Evolutionary conservation across 352 stramenopile species (phyloP).

Genomic region (Blastocystis hominis): DNA sequence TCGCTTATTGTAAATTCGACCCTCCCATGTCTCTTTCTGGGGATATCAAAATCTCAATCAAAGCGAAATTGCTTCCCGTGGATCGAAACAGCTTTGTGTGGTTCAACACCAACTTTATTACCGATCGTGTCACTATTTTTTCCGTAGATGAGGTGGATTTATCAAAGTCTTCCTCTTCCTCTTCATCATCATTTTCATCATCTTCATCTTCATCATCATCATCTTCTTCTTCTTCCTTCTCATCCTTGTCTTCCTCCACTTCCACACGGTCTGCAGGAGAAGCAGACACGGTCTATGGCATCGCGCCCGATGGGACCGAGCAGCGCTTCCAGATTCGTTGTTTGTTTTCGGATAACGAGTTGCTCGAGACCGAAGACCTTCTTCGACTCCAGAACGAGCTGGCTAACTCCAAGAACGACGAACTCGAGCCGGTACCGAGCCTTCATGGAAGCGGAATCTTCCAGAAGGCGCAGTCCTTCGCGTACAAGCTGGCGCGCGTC

Average conservation of each 20-base stretch:
- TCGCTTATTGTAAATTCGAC: neutral
- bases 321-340: neutral
- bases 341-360: neutral
- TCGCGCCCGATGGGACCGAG: neutral
- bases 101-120: conserved; percentile 52
- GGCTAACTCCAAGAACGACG: neutral
- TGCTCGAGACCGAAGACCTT: neutral
- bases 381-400: neutral
- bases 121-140: conserved; percentile 1
- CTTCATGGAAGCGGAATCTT: neutral
- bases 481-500: neutral
- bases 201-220: neutral
- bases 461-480: neutral
- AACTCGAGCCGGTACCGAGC: neutral
- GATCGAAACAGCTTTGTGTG: conserved; percentile 24
- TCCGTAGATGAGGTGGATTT: conserved; percentile 5
- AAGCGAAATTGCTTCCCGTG: neutral
- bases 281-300: neutral
- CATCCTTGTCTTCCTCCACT: neutral
- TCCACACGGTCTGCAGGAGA: neutral
- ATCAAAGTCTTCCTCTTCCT: neutral
- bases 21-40: neutral
- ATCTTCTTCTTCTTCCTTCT: neutral
- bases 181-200: neutral
- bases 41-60: conserved; percentile 1